Evolutionary conservation across 2,329 filamentous ascomycete genomes (phyloP).

Genomic region (Aciculosporium take): DNA sequence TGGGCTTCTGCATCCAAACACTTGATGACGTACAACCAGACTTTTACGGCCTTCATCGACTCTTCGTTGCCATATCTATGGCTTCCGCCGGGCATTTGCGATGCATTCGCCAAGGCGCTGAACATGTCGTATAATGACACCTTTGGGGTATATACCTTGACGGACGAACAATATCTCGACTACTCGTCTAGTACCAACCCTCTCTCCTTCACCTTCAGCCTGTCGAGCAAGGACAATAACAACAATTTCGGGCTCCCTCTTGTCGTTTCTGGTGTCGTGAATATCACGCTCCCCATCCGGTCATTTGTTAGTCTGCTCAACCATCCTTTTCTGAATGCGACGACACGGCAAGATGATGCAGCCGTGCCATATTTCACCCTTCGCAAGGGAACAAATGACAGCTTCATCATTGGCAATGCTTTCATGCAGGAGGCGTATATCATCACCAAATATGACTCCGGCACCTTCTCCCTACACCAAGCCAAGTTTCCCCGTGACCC

Average conservation of each 20-base stretch:
- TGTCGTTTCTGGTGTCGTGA: constrained; percentile 35
- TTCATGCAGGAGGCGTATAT: constrained; percentile 58
- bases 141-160: constrained; percentile 50
- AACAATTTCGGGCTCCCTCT: constrained; percentile 37
- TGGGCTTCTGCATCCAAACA: constrained; percentile 26
- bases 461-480: constrained; percentile 39
- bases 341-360: constrained; percentile 29
- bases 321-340: constrained; percentile 32
- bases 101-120: constrained; percentile 48
- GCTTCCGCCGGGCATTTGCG: constrained; percentile 46
- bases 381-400: constrained; percentile 36
- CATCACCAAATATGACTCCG: constrained; percentile 40
- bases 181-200: constrained; percentile 27
- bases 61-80: constrained; percentile 50
- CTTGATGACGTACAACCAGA: constrained; percentile 31
- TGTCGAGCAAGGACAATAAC: constrained; percentile 40
- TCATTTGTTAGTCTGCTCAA: constrained; percentile 36
- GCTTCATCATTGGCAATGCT: constrained; percentile 47
- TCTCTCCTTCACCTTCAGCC: constrained; percentile 41
- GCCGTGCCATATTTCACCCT: constrained; percentile 52
- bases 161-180: constrained; percentile 37
- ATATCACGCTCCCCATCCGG: constrained; percentile 38
- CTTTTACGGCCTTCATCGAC: constrained; percentile 43
- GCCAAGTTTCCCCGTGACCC: constrained; percentile 35
- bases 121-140: constrained; percentile 51